phyloP scores from a whole-genome alignment of 1,139 yeast species.

The Pneumocystis wakefieldiae region DNA sequence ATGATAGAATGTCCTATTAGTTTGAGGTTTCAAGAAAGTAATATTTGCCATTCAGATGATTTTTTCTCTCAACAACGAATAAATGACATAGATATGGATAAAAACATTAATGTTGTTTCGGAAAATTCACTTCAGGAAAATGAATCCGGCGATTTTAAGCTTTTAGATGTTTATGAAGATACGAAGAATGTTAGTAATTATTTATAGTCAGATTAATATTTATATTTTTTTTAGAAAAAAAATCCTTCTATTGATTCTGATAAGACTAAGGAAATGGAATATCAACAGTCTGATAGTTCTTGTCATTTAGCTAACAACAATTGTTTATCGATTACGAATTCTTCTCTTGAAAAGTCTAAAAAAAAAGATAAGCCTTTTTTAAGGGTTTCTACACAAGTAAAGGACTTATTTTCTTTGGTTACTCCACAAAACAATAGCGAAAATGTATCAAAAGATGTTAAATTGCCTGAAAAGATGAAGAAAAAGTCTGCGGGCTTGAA shows the following conservation, averaged over 20 bases:
- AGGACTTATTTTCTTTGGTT: background rate
- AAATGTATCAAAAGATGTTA: background rate
- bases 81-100: background rate
- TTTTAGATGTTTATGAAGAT: background rate
- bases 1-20: background rate
- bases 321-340: background rate
- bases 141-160: background rate
- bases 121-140: background rate
- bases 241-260: background rate
- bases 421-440: background rate
- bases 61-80: background rate
- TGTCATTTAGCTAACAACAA: background rate
- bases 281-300: background rate
- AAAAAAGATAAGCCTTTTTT: background rate
- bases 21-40: background rate
- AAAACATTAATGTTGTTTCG: background rate
- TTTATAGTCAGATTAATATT: background rate
- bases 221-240: background rate
- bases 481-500: background rate
- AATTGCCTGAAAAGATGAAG: background rate
- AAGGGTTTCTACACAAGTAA: background rate
- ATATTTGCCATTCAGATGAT: background rate
- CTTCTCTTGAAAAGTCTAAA: background rate
- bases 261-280: background rate
- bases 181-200: background rate